Percentiles rank a stretch among this genome's conserved stretches.
Evolutionary conservation across 2,329 filamentous ascomycete species (phyloP).

Genomic region (Sclerotinia borealis): DNA sequence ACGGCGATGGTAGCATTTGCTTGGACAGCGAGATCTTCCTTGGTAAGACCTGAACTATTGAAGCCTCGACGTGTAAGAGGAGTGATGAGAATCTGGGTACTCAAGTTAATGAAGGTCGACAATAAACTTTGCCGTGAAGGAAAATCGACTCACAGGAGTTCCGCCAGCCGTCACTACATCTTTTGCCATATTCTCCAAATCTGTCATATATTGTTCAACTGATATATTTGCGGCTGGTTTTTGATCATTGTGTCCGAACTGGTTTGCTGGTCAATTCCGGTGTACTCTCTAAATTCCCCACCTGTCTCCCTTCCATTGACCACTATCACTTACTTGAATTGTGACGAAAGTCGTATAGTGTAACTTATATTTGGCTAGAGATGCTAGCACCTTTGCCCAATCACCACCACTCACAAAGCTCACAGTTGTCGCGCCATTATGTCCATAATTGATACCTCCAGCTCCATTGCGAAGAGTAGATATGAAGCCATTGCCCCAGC

Average conservation of each 20-base stretch:
- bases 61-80: slow-evolving; percentile 42
- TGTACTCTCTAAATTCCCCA: neutral
- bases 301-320: neutral
- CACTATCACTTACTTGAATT: slow-evolving; percentile 36
- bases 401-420: slow-evolving; percentile 41
- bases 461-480: slow-evolving; percentile 35
- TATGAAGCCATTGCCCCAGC: slow-evolving; percentile 47
- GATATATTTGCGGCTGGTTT: slow-evolving; percentile 38
- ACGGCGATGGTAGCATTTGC: slow-evolving; percentile 37
- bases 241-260: slow-evolving; percentile 49
- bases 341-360: slow-evolving; percentile 41
- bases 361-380: slow-evolving; percentile 32
- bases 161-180: slow-evolving; percentile 31
- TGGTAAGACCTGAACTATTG: slow-evolving; percentile 34
- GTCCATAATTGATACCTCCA: slow-evolving; percentile 39
- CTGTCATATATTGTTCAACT: slow-evolving; percentile 36
- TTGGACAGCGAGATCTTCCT: slow-evolving; percentile 38
- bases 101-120: neutral
- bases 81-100: slow-evolving; percentile 43
- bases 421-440: slow-evolving; percentile 42
- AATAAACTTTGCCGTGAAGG: neutral
- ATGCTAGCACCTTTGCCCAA: slow-evolving; percentile 39
- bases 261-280: neutral
- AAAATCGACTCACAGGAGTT: slow-evolving; percentile 21
- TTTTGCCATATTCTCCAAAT: slow-evolving; percentile 35